A percentile compares a stretch with the other conserved stretches of the same genome.
Conservation (phyloP, 129 eudicot genomes). For the Smallanthus sonchifolius region DNA sequence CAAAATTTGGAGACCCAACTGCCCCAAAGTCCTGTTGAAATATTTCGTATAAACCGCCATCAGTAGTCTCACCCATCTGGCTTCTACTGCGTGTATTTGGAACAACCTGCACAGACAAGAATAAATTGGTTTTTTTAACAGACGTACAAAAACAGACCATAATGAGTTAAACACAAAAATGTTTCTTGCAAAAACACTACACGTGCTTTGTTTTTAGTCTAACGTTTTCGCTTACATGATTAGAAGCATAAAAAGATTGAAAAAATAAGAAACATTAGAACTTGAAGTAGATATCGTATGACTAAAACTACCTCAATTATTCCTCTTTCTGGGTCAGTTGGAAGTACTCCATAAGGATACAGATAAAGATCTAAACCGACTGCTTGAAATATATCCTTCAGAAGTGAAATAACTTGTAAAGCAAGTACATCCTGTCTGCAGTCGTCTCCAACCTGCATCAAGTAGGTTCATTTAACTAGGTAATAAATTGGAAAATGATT, state of each 20-base stretch:
- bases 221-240: background rate
- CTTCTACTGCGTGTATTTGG: slow-evolving; percentile 98
- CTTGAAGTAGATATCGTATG: background rate
- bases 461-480: slow-evolving; percentile 4
- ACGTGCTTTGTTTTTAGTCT: background rate
- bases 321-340: slow-evolving; percentile 96
- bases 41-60: slow-evolving; percentile 98
- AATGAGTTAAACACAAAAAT: background rate
- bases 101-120: slow-evolving; percentile 65
- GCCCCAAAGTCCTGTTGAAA: slow-evolving; percentile 97
- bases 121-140: background rate
- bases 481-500: background rate
- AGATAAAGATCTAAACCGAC: slow-evolving; percentile 84
- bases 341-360: slow-evolving; percentile 96
- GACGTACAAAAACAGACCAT: background rate
- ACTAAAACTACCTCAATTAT: slow-evolving; percentile 77
- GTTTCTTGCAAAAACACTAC: background rate
- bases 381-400: slow-evolving; percentile 89
- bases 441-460: slow-evolving; percentile 91
- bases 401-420: slow-evolving; percentile 91
- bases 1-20: slow-evolving; percentile 88
- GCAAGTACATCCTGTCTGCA: slow-evolving; percentile 99
- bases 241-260: background rate
- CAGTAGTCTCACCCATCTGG: slow-evolving; percentile 99
- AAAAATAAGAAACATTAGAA: background rate